Conservation (phyloP, 768 basidiomycete genomes). For the Boletus reticulatus region DNA sequence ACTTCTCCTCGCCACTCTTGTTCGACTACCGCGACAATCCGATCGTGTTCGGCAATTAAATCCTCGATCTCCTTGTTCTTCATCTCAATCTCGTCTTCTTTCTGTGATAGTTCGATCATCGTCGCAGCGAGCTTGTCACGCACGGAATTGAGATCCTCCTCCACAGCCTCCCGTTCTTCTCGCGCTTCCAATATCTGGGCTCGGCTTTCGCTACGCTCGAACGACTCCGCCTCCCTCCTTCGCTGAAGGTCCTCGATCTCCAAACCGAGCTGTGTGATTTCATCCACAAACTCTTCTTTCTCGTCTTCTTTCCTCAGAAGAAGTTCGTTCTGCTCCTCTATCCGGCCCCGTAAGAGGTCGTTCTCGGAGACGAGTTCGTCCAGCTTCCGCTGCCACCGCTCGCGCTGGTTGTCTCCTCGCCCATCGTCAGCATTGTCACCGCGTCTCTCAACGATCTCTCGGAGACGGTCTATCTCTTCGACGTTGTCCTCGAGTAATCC, state of each 20-base stretch:
- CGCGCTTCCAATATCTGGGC: conserved; percentile 67
- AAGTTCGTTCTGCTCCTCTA: conserved; percentile 59
- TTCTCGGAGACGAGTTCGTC: conserved; percentile 63
- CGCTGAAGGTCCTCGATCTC: conserved; percentile 66
- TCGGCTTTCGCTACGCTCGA: conserved; percentile 73
- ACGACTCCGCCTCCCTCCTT: conserved; percentile 56
- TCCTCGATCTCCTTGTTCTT: conserved; percentile 79
- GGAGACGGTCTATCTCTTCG: conserved; percentile 76
- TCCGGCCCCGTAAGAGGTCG: conserved; percentile 53
- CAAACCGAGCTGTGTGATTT: conserved; percentile 58
- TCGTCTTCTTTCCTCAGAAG: conserved; percentile 64
- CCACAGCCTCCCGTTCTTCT: conserved; percentile 75
- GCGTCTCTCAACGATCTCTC: conserved; percentile 61
- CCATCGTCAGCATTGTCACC: conserved; percentile 43
- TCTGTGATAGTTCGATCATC: conserved; percentile 80
- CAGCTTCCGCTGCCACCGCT: conserved; percentile 46
- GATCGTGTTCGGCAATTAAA: conserved; percentile 68
- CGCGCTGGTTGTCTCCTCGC: conserved; percentile 38
- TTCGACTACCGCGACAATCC: conserved; percentile 71
- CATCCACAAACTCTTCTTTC: conserved; percentile 66
- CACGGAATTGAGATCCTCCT: conserved; percentile 70
- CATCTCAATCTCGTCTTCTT: conserved; percentile 82
- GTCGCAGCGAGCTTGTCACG: conserved; percentile 77
- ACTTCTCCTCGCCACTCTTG: conserved; percentile 89
- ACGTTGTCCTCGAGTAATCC: conserved; percentile 76